These are phyloP conservation scores for Globisporangium recalcitrans DNA, from an alignment of 352 stramenopile genomes.

Conservation along the genomic window DNA sequence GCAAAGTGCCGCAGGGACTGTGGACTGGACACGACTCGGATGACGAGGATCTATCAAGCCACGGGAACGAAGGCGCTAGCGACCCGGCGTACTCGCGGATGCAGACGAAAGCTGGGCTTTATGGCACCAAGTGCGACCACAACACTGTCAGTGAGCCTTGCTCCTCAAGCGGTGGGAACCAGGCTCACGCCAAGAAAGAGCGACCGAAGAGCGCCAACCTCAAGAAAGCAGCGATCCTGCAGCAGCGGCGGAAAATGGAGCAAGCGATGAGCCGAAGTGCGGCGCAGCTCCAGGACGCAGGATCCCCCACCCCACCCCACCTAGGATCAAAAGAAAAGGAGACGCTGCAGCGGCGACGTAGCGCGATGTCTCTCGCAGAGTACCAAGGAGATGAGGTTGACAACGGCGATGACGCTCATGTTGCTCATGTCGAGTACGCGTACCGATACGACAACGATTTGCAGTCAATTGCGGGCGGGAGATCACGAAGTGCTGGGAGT, in stretches of 20 bases:
- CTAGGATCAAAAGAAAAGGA: background rate
- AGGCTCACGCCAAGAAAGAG: constrained; percentile 35
- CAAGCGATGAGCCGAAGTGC: constrained; percentile 23
- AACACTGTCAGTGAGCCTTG: constrained; percentile 12
- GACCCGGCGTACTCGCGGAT: background rate
- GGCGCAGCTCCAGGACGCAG: constrained; percentile 4
- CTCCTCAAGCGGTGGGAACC: background rate
- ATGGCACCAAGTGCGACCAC: constrained; percentile 5
- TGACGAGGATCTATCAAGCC: constrained; percentile 15
- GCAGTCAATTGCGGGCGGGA: constrained; percentile 7
- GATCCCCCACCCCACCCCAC: background rate
- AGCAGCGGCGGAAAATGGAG: constrained; percentile 53
- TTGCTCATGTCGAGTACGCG: background rate
- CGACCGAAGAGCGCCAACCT: constrained; percentile 57
- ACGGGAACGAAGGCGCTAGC: background rate
- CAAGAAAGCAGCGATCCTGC: constrained; percentile 57
- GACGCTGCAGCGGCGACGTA: constrained; percentile 10
- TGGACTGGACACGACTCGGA: constrained; percentile 42
- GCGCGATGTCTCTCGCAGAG: constrained; percentile 12
- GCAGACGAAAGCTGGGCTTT: background rate
- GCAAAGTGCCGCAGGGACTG: constrained; percentile 44
- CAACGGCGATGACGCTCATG: background rate
- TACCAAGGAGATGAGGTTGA: constrained; percentile 3
- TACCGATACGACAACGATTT: constrained; percentile 6
- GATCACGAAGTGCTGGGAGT: constrained; percentile 55